A percentile compares a stretch with the other conserved stretches of the same genome.
Evolutionary conservation across 148 eudicot genomes (phyloP).

Genomic region (Rhododendron ovatum): DNA sequence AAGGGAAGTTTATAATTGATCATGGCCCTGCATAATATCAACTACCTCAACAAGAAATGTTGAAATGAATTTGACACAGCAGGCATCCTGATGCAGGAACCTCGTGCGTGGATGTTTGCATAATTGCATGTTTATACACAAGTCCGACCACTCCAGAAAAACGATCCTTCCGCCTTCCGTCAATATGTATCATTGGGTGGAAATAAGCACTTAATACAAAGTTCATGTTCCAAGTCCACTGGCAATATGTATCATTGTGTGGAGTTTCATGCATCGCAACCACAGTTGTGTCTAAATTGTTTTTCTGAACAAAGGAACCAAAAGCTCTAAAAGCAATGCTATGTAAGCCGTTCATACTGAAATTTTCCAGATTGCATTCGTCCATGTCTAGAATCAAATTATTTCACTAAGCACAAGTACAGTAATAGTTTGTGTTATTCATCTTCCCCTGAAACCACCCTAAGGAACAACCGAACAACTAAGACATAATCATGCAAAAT

Average conservation of each 20-base stretch:
- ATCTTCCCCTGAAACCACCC: background rate
- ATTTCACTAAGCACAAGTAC: background rate
- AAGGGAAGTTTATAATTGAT: background rate
- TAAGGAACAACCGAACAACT: background rate
- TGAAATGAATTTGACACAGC: background rate
- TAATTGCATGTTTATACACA: background rate
- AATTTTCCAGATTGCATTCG: background rate
- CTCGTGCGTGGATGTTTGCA: background rate
- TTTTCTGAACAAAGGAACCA: background rate
- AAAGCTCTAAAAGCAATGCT: background rate
- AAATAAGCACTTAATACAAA: background rate
- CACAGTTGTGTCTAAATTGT: background rate
- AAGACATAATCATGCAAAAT: constrained; percentile 6
- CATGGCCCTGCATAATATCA: background rate
- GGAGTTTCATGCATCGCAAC: background rate
- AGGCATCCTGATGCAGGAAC: background rate
- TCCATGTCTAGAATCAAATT: background rate
- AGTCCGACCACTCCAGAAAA: background rate
- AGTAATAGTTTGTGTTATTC: background rate
- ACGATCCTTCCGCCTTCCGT: background rate
- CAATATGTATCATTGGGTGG: background rate
- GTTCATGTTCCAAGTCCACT: background rate
- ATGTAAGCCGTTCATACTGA: background rate
- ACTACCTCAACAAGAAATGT: background rate
- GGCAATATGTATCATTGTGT: background rate